These are phyloP conservation scores for Cutaneotrichosporon mucoides DNA, from an alignment of 1,284 basidiomycete genomes.

Conservation along the genomic window DNA sequence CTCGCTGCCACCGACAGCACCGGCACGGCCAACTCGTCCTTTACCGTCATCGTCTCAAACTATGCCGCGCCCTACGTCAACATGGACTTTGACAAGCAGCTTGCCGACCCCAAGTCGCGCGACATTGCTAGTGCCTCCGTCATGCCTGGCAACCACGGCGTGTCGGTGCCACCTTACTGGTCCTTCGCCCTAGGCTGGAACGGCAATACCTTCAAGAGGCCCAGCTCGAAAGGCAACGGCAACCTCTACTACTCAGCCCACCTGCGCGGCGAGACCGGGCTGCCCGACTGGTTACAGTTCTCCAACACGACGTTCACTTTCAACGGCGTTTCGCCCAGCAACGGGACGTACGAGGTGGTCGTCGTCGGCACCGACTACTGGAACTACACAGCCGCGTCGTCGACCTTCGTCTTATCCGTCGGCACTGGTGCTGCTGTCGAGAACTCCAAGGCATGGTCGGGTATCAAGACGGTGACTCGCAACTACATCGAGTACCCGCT, in stretches of 20 bases:
- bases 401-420: slow-evolving; percentile 47
- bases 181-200: slow-evolving; percentile 56
- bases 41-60: slow-evolving; percentile 48
- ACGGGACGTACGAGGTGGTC: slow-evolving; percentile 44
- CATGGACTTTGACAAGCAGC: slow-evolving; percentile 44
- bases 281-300: slow-evolving; percentile 55
- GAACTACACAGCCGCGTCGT: slow-evolving; percentile 48
- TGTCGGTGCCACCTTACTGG: slow-evolving; percentile 50
- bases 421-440: slow-evolving; percentile 38
- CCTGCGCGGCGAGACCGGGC: slow-evolving; percentile 42
- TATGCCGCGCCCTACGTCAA: slow-evolving; percentile 43
- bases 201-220: slow-evolving; percentile 44
- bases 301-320: slow-evolving; percentile 55
- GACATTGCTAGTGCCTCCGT: slow-evolving; percentile 40
- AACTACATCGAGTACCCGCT: slow-evolving; percentile 29
- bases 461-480: slow-evolving; percentile 33
- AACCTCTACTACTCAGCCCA: slow-evolving; percentile 49
- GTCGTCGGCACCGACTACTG: slow-evolving; percentile 47
- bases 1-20: slow-evolving; percentile 39
- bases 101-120: slow-evolving; percentile 33
- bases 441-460: slow-evolving; percentile 21
- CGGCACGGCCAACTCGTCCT: slow-evolving; percentile 28
- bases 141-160: slow-evolving; percentile 42
- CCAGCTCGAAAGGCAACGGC: slow-evolving; percentile 13
- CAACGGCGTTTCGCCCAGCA: slow-evolving; percentile 52